Evolutionary conservation across 768 basidiomycete species (phyloP).

Genomic region (Suillus hirtellus): DNA sequence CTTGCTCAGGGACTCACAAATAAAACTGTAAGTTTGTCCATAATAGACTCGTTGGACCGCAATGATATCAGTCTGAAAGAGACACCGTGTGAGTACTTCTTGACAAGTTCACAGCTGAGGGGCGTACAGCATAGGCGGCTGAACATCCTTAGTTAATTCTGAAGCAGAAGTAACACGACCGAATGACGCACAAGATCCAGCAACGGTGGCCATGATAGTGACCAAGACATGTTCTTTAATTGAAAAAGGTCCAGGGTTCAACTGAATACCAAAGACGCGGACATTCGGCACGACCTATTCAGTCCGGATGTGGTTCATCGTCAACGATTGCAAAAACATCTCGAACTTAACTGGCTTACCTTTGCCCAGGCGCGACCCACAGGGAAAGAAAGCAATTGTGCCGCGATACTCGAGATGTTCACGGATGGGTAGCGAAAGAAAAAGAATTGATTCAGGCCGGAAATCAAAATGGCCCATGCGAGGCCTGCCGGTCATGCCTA

Average conservation of each 20-base stretch:
- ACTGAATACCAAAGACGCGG: slow-evolving; percentile 54
- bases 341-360: slow-evolving; percentile 17
- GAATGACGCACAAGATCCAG: slow-evolving; percentile 25
- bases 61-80: slow-evolving; percentile 58
- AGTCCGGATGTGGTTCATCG: neutral
- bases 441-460: slow-evolving; percentile 80
- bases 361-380: slow-evolving; percentile 65
- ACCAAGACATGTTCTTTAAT: slow-evolving; percentile 75
- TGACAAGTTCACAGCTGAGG: neutral
- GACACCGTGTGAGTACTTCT: slow-evolving; percentile 7
- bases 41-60: slow-evolving; percentile 76
- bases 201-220: slow-evolving; percentile 66
- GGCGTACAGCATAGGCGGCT: slow-evolving; percentile 49
- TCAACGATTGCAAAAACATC: neutral
- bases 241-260: slow-evolving; percentile 76
- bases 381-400: slow-evolving; percentile 70
- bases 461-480: slow-evolving; percentile 56
- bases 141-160: slow-evolving; percentile 11
- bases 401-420: slow-evolving; percentile 50
- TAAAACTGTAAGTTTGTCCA: slow-evolving; percentile 54
- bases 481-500: slow-evolving; percentile 26
- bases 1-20: slow-evolving; percentile 33
- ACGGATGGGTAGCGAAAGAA: slow-evolving; percentile 65
- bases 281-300: slow-evolving; percentile 49
- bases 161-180: neutral